Percentiles rank a stretch among this genome's conserved stretches.
Conservation (phyloP, 306 rosid species). For the Dicorynia guianensis region DNA sequence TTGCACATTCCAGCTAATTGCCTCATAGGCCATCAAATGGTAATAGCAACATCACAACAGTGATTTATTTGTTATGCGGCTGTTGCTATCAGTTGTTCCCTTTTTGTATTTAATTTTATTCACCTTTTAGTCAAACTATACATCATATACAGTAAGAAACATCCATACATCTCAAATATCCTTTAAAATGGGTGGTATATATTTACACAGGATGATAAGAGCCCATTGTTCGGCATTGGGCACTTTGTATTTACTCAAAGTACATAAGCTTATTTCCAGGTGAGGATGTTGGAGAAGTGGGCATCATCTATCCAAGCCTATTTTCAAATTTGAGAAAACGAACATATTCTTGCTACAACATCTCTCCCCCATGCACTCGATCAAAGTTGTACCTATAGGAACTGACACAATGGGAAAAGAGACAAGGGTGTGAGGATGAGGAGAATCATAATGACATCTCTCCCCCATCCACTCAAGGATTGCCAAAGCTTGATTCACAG, state of each 20-base stretch:
- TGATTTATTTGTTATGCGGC: constrained; percentile 29
- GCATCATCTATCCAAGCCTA: constrained; percentile 42
- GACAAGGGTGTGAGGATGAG: constrained; percentile 16
- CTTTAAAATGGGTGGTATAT: constrained; percentile 32
- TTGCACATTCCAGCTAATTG: background rate
- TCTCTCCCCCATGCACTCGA: constrained; percentile 72
- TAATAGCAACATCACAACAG: background rate
- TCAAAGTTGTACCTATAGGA: constrained; percentile 80
- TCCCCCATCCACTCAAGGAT: too few species aligned
- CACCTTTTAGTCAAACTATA: constrained; percentile 14
- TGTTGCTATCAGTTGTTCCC: background rate
- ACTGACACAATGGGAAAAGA: constrained; percentile 51
- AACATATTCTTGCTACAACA: constrained; percentile 74
- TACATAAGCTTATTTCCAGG: constrained; percentile 22
- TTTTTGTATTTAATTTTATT: constrained; percentile 25
- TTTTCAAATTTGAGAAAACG: constrained; percentile 65
- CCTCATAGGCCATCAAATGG: background rate
- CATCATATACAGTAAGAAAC: constrained; percentile 5
- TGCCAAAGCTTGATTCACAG: too few species aligned
- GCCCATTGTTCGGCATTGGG: constrained; percentile 25
- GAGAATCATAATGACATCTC: constrained; percentile 12
- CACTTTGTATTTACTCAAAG: constrained; percentile 52
- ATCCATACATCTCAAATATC: constrained; percentile 39
- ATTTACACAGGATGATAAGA: constrained; percentile 47
- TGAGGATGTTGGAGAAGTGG: constrained; percentile 1